Conservation (phyloP, 331 rosid genomes). For the Ulmus americana region DNA sequence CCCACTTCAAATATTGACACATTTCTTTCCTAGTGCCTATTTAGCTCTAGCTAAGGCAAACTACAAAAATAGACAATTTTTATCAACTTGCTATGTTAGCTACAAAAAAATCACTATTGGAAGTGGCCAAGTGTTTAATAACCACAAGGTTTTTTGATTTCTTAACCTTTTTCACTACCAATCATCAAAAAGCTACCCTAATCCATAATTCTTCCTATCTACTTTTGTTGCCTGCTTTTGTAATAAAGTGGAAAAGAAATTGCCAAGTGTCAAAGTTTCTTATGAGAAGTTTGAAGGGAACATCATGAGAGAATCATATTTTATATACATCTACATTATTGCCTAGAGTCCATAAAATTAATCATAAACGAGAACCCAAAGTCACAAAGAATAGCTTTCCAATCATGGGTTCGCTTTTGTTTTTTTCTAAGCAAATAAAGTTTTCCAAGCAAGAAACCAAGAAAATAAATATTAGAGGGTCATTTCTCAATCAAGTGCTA, state of each 20-base stretch:
- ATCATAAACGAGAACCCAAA: not conserved
- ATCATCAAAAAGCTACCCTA: slow-evolving; percentile 1
- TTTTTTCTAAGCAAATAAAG: no score
- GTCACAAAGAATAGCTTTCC: not conserved
- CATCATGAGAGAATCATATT: not conserved
- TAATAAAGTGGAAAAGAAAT: not conserved
- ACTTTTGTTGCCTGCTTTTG: not conserved
- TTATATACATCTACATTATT: not conserved
- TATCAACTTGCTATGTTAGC: not conserved
- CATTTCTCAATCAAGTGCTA: no score
- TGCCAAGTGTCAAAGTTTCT: slow-evolving; percentile 1
- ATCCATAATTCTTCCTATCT: not conserved
- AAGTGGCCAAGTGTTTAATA: not conserved
- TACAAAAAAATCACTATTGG: not conserved
- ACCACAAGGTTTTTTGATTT: not conserved
- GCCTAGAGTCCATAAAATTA: not conserved
- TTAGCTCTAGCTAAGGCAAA: not conserved
- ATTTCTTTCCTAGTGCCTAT: not conserved
- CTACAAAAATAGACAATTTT: not conserved
- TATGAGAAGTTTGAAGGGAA: not conserved
- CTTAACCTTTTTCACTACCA: not conserved
- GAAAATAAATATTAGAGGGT: no score
- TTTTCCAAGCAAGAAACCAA: no score
- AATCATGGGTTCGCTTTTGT: no score
- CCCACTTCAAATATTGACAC: slow-evolving; percentile 9